Conservation (phyloP, 2,329 filamentous ascomycete species). For the Tolypocladium cylindrosporum region DNA sequence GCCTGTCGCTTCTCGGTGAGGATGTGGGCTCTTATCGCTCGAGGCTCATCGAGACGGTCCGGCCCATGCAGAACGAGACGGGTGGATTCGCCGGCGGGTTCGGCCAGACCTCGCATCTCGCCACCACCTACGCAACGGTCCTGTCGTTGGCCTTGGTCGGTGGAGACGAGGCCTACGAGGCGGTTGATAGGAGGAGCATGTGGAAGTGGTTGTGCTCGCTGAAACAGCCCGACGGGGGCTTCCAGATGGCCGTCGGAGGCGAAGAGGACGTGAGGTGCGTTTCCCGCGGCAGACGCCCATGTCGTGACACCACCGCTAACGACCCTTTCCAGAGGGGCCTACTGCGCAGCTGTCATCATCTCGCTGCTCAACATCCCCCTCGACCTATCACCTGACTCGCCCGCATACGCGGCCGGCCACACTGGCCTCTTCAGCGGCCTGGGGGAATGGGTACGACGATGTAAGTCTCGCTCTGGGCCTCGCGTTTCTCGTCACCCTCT, state of each 20-base stretch:
- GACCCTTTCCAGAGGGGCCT: slow-evolving; percentile 59
- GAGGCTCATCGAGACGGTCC: slow-evolving; percentile 63
- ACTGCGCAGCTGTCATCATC: slow-evolving; percentile 79
- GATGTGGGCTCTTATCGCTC: slow-evolving; percentile 59
- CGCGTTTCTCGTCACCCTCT: slow-evolving; percentile 1
- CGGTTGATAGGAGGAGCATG: slow-evolving; percentile 74
- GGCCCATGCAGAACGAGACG: slow-evolving; percentile 67
- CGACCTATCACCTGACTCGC: slow-evolving; percentile 62
- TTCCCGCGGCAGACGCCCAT: slow-evolving; percentile 1
- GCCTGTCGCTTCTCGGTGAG: slow-evolving; percentile 64
- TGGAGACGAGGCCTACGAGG: slow-evolving; percentile 59
- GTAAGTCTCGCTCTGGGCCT: slow-evolving; percentile 39
- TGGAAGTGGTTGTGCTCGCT: slow-evolving; percentile 84
- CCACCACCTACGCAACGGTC: slow-evolving; percentile 76
- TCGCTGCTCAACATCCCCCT: slow-evolving; percentile 76
- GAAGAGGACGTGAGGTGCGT: slow-evolving; percentile 83
- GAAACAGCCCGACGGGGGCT: slow-evolving; percentile 85
- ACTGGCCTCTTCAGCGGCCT: slow-evolving; percentile 61
- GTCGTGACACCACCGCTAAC: not conserved
- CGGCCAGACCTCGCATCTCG: slow-evolving; percentile 80
- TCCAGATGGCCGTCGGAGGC: slow-evolving; percentile 74
- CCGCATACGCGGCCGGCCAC: slow-evolving; percentile 52
- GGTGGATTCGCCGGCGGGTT: slow-evolving; percentile 94
- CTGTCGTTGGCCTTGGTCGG: slow-evolving; percentile 72
- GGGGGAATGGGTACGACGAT: slow-evolving; percentile 69